Evolutionary conservation across 192 early-diverging fungal genomes (phyloP).

Genomic region (Piromyces finnis): DNA sequence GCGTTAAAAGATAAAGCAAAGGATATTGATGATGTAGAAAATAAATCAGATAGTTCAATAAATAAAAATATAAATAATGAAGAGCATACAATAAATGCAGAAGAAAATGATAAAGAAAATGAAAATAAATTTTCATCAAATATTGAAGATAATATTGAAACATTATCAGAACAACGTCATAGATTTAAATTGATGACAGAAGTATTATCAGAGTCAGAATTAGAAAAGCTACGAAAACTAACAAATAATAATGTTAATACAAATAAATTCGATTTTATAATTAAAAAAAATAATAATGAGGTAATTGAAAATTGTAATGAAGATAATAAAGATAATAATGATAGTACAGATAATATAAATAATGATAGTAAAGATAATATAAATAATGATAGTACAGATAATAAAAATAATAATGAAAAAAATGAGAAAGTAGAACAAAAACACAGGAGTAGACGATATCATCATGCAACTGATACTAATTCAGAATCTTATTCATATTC

Average conservation of each 20-base stretch:
- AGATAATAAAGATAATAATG: neutral
- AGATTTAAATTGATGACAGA: neutral
- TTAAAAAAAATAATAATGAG: neutral
- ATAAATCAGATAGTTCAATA: neutral
- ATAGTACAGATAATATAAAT: neutral
- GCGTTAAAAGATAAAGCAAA: no score
- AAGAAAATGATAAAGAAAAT: no score
- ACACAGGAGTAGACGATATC: no score
- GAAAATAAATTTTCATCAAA: no score
- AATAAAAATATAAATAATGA: no score
- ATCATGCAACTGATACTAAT: no score
- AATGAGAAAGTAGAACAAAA: no score
- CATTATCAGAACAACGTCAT: neutral
- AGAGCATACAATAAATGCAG: no score
- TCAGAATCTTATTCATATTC: no score
- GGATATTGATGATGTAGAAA: no score
- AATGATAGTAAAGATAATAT: neutral
- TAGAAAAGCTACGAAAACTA: neutral
- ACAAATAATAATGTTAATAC: neutral
- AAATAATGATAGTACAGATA: neutral
- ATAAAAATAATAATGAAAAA: neutral
- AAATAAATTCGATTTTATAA: neutral
- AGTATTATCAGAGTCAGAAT: neutral
- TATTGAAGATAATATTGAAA: neutral
- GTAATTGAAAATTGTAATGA: neutral